Conservation (phyloP, 495 filamentous ascomycete species). For the Penicillium cosmopolitanum region DNA sequence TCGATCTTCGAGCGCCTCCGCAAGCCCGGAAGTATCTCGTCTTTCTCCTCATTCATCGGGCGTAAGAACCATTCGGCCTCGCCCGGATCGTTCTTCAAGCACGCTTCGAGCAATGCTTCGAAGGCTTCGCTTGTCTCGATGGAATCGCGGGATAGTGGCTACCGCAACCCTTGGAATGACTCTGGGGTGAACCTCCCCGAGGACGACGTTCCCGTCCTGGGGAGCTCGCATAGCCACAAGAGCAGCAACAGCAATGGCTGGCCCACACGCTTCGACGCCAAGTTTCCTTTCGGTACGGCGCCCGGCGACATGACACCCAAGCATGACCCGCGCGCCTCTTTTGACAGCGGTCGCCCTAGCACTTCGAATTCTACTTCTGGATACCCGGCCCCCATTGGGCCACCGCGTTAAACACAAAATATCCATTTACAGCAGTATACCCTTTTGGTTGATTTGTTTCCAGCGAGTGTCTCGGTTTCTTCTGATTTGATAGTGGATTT, state of each 20-base stretch:
- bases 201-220: constrained; percentile 72
- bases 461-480: constrained; percentile 30
- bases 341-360: constrained; percentile 87
- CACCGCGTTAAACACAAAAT: constrained; percentile 71
- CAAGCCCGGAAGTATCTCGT: constrained; percentile 91
- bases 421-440: constrained; percentile 65
- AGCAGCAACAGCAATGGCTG: constrained; percentile 66
- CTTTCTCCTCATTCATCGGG: constrained; percentile 88
- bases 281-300: constrained; percentile 68
- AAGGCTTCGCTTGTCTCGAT: constrained; percentile 92
- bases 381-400: constrained; percentile 89
- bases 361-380: constrained; percentile 94
- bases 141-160: constrained; percentile 88
- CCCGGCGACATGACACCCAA: constrained; percentile 82
- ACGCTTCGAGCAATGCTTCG: constrained; percentile 89
- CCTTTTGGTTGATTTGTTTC: constrained; percentile 57
- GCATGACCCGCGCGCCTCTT: constrained; percentile 78
- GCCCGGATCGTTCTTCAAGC: constrained; percentile 84
- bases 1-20: constrained; percentile 87
- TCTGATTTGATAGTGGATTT: constrained; percentile 12
- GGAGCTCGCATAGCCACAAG: constrained; percentile 58
- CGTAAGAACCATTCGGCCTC: constrained; percentile 91
- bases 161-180: constrained; percentile 97
- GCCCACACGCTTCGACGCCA: constrained; percentile 63
- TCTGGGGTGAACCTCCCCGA: constrained; percentile 91